Conservation (phyloP, 1,284 basidiomycete species). For the Irpex rosettiformis region DNA sequence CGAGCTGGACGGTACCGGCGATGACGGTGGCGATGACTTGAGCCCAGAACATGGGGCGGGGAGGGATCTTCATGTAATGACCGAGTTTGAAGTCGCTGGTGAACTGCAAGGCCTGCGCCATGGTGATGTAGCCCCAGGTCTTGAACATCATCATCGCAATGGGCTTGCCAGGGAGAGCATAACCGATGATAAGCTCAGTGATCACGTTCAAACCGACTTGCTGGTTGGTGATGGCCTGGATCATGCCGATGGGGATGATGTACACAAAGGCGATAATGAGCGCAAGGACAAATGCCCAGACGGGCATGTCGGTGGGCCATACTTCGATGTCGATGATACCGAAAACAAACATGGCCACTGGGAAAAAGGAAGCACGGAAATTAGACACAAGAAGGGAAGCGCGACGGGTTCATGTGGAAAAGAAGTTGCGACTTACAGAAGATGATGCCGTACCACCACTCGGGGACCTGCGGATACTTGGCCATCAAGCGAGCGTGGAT, state of each 20-base stretch:
- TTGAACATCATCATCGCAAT: constrained; percentile 67
- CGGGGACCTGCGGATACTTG: constrained; percentile 67
- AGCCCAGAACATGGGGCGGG: constrained; percentile 44
- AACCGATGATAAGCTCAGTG: constrained; percentile 49
- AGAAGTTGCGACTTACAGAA: constrained; percentile 32
- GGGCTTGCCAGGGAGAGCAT: constrained; percentile 48
- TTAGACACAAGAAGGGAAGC: neutral
- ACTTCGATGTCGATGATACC: constrained; percentile 68
- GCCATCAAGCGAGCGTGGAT: constrained; percentile 85
- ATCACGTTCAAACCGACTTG: constrained; percentile 57
- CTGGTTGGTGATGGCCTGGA: constrained; percentile 62
- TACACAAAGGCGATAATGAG: constrained; percentile 46
- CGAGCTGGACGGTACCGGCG: constrained; percentile 42
- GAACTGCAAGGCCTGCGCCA: constrained; percentile 46
- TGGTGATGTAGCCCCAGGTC: constrained; percentile 49
- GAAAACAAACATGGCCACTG: constrained; percentile 52
- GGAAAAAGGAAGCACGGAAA: neutral
- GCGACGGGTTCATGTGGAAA: neutral
- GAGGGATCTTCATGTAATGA: constrained; percentile 53
- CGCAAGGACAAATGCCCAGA: constrained; percentile 53
- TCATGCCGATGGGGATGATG: constrained; percentile 66
- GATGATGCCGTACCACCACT: constrained; percentile 67
- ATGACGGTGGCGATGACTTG: constrained; percentile 49
- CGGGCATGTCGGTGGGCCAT: constrained; percentile 63
- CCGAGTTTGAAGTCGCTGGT: constrained; percentile 50